Base-by-base conservation (phyloP, 2,329 filamentous ascomycete genomes). In the Orbilia blumenaviensis region DNA sequence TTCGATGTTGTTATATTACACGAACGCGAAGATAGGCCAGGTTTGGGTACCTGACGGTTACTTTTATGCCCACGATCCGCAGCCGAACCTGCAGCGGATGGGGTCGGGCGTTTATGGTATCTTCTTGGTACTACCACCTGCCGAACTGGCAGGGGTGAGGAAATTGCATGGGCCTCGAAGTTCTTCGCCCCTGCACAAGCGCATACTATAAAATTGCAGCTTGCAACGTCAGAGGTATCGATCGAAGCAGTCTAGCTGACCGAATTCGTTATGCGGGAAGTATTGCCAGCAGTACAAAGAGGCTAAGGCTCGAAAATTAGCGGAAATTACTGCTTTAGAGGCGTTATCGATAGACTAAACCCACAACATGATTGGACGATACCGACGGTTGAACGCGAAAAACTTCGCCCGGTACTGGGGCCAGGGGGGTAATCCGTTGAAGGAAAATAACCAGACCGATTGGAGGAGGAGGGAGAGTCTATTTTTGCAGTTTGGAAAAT, bases 321-420 rank as follows among this genome's bases (percentile, higher is more conserved):
- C 64, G 72, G 72, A 76, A 76, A 76, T 76, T 76, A 52, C 72
- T 44, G 29, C 54, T 46, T 58, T 66, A 62, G 64, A 66, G 58
- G 72, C 72, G 56, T 76, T 76, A 76, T 76, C 72, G 72, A 76
- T 76, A 76, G 64, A 48, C 64, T 62, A 64, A 56, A 46, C 63
- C 16, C 29, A 34, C 63, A 68, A 54, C 34, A 46, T 66, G 72
- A 69, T 69, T 76, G 44, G 42, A 54, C n/a, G 29, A 61, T 48
- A 38, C 38, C 62, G 41, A 46, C 61, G 29, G 36, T 69, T 27
- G 58, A 69, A 76, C 72, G 72, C 71, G 71, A 75, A 62, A n/a
- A 56, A 62, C 41, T 52, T 63, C 52, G 52, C 48, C 54, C 54
- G 62, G 63, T 54, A 42, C 64, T 42, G 18, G 64, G 64, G 25